phyloP scores from a whole-genome alignment of 805 yeast species.

The Saccharomyces cerevisiae region DNA sequence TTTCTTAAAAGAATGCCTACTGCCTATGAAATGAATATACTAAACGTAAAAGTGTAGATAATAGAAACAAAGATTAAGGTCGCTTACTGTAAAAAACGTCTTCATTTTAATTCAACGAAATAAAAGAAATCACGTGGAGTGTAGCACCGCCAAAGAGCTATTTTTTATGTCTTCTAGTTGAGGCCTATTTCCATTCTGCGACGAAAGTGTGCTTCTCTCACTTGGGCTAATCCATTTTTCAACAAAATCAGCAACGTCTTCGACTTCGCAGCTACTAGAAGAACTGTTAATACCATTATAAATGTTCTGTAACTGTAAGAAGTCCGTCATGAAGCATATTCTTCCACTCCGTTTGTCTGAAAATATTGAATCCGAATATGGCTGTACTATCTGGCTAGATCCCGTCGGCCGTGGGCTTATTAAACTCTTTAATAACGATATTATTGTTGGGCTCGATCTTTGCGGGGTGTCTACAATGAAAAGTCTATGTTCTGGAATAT shows the following conservation, averaged over 20 bases:
- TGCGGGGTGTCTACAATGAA: conserved; percentile 22
- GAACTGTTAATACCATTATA: conserved; percentile 14
- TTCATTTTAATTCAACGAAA: not conserved
- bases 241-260: conserved; percentile 17
- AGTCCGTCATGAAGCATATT: conserved; percentile 7
- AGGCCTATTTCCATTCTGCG: conserved; percentile 9
- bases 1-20: not conserved
- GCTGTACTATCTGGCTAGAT: conserved; percentile 5
- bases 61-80: not conserved
- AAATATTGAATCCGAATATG: conserved; percentile 4
- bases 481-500: conserved; percentile 22
- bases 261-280: conserved; percentile 12
- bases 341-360: not conserved
- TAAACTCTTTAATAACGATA: conserved; percentile 5
- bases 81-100: not conserved
- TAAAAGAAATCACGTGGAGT: not conserved
- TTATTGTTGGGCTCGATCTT: conserved; percentile 10
- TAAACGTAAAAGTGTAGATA: not conserved
- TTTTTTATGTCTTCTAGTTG: conserved; percentile 1
- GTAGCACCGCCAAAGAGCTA: conserved; percentile 6
- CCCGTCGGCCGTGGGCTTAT: not conserved
- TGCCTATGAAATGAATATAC: not conserved
- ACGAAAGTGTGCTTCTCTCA: not conserved
- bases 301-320: conserved; percentile 12
- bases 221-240: conserved; percentile 14